Base-by-base conservation (phyloP, 2,329 filamentous ascomycete species). In the Aspergillus ochraceus region DNA sequence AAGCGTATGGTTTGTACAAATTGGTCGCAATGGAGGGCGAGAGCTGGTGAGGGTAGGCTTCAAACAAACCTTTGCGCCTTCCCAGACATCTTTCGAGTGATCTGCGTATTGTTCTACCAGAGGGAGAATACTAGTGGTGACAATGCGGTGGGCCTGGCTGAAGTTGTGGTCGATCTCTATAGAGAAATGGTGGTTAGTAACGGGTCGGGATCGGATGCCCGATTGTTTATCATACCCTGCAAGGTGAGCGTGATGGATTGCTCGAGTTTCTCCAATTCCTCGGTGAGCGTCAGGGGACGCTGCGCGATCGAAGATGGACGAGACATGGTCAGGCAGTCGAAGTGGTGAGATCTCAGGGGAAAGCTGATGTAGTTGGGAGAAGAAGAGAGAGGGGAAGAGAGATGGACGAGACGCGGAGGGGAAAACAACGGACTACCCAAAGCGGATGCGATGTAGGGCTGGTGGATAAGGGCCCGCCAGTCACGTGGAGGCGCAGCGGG, bases 141-240 rank as follows among this genome's bases (percentile, higher is more conserved):
- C 94, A 60, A 99, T 98, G 63, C 92, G 89, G 76, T 99, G 95
- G 30, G 95, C 93, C 72, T 91, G 92, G 79, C 91, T 97, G 76
- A 99, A 99, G 79, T 99, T 99, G 77, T 92, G 90, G 75, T 99
- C 95, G 79, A 99, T 99, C 81, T 99, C 95, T 96, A 49, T n/a
- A 30, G 49, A 42, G 9, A 49, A 17, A 6, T 49, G 17, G 36
- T 10, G 26, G 56, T 69, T 42, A 69, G 63, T 49, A 57, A 14
- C 22, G 12, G 52, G 11, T 42, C 45, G 9, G 45, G 42, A 17
- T 19, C 62, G 62, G 55, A 62, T 64, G 59, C 5, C 20, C 26
- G 14, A n/a, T 32, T 32, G 50, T 52, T 22, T 24, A 19, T 50
- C 54, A 58, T 62, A 90, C 91, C 92, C 88, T 98, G 95, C 22